Base-by-base conservation (phyloP, 257 asterid genomes). In the Mentha longifolia region DNA sequence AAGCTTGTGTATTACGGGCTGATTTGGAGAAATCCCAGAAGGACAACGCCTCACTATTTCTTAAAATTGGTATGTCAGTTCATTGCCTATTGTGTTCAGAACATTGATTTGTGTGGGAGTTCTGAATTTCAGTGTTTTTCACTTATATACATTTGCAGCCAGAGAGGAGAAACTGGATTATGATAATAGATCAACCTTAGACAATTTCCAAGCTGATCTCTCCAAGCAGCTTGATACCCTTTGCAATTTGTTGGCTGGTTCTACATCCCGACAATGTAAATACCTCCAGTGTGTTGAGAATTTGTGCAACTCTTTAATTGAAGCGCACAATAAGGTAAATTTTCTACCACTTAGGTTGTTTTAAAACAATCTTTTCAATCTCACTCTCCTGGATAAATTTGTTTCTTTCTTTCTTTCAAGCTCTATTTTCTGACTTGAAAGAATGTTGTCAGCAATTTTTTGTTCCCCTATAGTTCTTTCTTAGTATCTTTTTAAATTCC, bases 21-120 rank as follows among this genome's bases (percentile, higher is more conserved):
- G 94, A 92, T 61, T 77, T 92, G 92, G 98, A 89, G 69, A 89
- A 86, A 81, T 79, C 96, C 45, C 88, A 79, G 52, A 74, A 76
- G 76, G 96, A 92, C 41, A 89, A 89, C 25, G 81, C 87, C 33
- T 86, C 95, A 22, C 72, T 92, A 19, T 86, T 83, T 79, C 76
- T 55, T 49, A 92, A 92, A 85, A 88, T 92, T 60, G 91, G 96
- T 89, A 74, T 13, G 76, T 56, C 51, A 12, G 42, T 61, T 39
- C 46, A 7, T 58, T 54, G 58, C 60, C 37, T 19, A 49, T 58
- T 73, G 0, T 5, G 17, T 54, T n/a, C 46, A 61, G 35, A 31
- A 31, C 11, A 5, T 43, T 13, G 35, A 35, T 35, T 35, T 35
- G 39, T 35, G 39, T 35, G 39, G 39, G 39, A 35, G 39, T 8